Evolutionary conservation across 495 filamentous ascomycete genomes (phyloP), one percentile per base, ranked within the genome.

Genomic region (Neurospora sp.): DNA sequence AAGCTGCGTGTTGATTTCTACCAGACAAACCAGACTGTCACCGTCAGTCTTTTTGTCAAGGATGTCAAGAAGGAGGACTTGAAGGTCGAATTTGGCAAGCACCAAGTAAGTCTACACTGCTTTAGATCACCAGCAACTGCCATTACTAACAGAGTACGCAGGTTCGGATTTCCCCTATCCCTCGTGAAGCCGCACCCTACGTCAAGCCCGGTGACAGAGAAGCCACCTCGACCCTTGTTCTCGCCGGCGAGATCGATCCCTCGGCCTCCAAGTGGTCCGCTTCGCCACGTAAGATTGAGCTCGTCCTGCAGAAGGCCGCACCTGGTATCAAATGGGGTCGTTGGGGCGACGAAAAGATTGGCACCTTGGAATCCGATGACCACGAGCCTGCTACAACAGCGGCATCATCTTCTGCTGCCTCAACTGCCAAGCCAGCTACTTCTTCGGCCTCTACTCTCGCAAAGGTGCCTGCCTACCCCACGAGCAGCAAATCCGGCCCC

Each of bases 281-380:
- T 38, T 90, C 92, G 65, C 84, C 90, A 6, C 92, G 91, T 69
- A 99, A 98, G 81, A 89, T 98, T 70, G 96, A 98, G 80, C 82
- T 98, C 40, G 84, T 84, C 1, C 85, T 99, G 35, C 84, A 84
- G 38, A 99, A 98, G 81, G 80, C 83, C 37, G 84, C 73, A 0
- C 81, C 88, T 0, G 91, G 90, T 3, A 81, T 88, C 27, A 97
- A 95, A 80, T 99, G 96, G 96, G 80, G 83, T 9, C 75, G 84
- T 4, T 87, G 80, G 78, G 80, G 78, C 12, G 73, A 69, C 14
- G 78, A 81, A 70, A 65, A 69, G 59, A 79, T 79, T 27, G 76
- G 77, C 5, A 2, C 40, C 1, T 40, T 53, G 8, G 65, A 71
- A 10, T 10, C 20, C 3, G 70, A 65, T 12, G 38, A 14, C 9